Percentiles rank a stretch among this genome's conserved stretches.
Evolutionary conservation across 1,139 yeast species (phyloP).

Genomic region (Suzukiozyma palmioleophila): DNA sequence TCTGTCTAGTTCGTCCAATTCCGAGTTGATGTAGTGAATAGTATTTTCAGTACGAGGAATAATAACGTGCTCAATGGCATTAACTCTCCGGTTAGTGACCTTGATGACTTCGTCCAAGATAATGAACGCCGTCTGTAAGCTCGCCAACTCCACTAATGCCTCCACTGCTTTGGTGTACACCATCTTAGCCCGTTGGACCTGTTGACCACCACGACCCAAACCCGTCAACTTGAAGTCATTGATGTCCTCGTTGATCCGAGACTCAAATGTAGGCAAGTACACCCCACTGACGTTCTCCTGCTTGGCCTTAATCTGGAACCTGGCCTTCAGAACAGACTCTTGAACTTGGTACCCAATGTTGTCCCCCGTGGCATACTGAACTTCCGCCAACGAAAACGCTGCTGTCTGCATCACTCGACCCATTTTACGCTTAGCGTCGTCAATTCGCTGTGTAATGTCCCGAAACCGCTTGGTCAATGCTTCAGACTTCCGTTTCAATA

Average conservation of each 20-base stretch:
- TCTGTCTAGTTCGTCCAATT: conserved; percentile 94
- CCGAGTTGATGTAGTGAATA: conserved; percentile 87
- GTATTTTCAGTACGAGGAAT: conserved; percentile 98
- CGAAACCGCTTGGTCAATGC: conserved; percentile 95
- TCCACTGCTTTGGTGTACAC: conserved; percentile 95
- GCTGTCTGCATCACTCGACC: conserved; percentile 98
- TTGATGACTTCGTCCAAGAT: conserved; percentile 96
- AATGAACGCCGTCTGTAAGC: conserved; percentile 91
- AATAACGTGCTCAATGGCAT: conserved; percentile 97
- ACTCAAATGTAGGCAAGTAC: conserved; percentile 85
- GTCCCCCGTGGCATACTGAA: conserved; percentile 94
- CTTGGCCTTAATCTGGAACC: conserved; percentile 85
- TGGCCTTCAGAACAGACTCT: conserved; percentile 85
- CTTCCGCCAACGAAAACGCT: conserved; percentile 95
- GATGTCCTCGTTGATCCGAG: conserved; percentile 74
- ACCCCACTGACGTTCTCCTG: conserved; percentile 98
- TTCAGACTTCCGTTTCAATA: conserved; percentile 92
- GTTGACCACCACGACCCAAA: conserved; percentile 97
- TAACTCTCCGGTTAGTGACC: conserved; percentile 96
- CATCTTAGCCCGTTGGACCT: conserved; percentile 88
- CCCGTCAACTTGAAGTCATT: conserved; percentile 97
- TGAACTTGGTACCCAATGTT: conserved; percentile 93
- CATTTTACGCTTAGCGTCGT: conserved; percentile 95
- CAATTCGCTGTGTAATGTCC: conserved; percentile 90
- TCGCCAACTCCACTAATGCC: conserved; percentile 91